Evolutionary conservation across 331 rosid species (phyloP).

Genomic region (Stylosanthes scabra): DNA sequence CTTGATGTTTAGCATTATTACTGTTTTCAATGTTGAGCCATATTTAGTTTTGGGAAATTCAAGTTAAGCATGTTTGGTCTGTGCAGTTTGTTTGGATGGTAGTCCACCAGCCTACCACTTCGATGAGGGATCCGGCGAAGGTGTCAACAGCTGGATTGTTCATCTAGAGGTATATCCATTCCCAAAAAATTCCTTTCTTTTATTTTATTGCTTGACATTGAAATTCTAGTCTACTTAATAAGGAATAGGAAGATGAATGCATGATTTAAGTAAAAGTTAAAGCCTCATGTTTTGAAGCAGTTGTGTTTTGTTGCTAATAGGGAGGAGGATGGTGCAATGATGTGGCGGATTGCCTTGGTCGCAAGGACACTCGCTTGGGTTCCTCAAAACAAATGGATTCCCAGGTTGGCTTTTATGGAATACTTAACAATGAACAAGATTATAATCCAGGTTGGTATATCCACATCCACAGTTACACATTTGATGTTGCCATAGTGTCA

Average conservation of each 20-base stretch:
- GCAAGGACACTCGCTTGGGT: conserved; percentile 71
- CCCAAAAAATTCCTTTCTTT: neutral
- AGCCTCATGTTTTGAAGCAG: neutral
- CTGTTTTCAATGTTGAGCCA: neutral
- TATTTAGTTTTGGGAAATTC: conserved; percentile 4
- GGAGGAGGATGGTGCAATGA: conserved; percentile 97
- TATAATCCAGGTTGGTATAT: conserved; percentile 83
- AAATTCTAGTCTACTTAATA: neutral
- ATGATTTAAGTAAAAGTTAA: neutral
- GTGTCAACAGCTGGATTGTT: conserved; percentile 76
- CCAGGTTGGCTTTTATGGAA: conserved; percentile 55
- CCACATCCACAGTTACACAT: no score
- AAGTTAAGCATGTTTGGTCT: conserved; percentile 25
- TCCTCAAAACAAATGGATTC: conserved; percentile 69
- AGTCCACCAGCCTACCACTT: conserved; percentile 90
- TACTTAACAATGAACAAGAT: conserved; percentile 48
- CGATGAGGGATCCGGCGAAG: conserved; percentile 67
- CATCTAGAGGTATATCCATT: conserved; percentile 71
- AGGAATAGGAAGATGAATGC: neutral
- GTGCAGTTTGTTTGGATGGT: conserved; percentile 90
- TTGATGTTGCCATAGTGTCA: neutral
- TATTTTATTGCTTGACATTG: neutral
- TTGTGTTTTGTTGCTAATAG: conserved; percentile 37
- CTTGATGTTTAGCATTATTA: neutral
- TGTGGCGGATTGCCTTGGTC: conserved; percentile 57